These are phyloP conservation scores for Vitis hybrid DNA, from an alignment of 177 flowering plant genomes.

Conservation along the genomic window DNA sequence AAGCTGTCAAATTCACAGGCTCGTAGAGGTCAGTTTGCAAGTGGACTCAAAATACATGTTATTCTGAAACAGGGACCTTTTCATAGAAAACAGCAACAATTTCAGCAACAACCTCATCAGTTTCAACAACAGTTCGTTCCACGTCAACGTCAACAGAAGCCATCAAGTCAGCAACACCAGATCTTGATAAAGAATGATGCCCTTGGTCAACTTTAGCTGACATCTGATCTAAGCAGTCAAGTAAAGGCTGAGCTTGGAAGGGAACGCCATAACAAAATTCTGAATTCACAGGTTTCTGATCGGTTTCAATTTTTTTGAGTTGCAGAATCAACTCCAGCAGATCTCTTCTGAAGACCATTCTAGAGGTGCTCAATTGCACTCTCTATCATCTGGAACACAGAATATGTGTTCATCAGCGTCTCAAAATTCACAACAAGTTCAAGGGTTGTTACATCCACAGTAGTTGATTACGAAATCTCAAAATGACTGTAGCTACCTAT, in stretches of 20 bases:
- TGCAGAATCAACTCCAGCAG: slow-evolving; percentile 62
- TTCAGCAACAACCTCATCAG: slow-evolving; percentile 57
- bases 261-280: slow-evolving; percentile 9
- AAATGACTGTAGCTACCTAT: slow-evolving; percentile 38
- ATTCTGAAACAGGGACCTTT: no score
- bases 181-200: slow-evolving; percentile 47
- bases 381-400: slow-evolving; percentile 40
- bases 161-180: slow-evolving; percentile 61
- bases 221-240: slow-evolving; percentile 47
- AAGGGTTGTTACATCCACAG: slow-evolving; percentile 48
- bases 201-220: slow-evolving; percentile 53
- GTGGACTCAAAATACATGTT: no score
- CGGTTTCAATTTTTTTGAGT: slow-evolving; percentile 55
- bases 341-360: slow-evolving; percentile 40
- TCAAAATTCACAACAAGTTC: slow-evolving; percentile 61
- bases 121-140: slow-evolving; percentile 52
- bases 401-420: slow-evolving; percentile 39
- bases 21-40: no score
- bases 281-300: slow-evolving; percentile 51
- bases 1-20: no score
- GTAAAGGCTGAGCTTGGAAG: slow-evolving; percentile 55
- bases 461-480: slow-evolving; percentile 48
- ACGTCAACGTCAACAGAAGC: slow-evolving; percentile 56
- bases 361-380: slow-evolving; percentile 33
- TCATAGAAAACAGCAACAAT: slow-evolving; percentile 38